These are phyloP conservation scores for Trichopus zeylanicus DNA, from an alignment of 116 monocot species.

Conservation along the genomic window DNA sequence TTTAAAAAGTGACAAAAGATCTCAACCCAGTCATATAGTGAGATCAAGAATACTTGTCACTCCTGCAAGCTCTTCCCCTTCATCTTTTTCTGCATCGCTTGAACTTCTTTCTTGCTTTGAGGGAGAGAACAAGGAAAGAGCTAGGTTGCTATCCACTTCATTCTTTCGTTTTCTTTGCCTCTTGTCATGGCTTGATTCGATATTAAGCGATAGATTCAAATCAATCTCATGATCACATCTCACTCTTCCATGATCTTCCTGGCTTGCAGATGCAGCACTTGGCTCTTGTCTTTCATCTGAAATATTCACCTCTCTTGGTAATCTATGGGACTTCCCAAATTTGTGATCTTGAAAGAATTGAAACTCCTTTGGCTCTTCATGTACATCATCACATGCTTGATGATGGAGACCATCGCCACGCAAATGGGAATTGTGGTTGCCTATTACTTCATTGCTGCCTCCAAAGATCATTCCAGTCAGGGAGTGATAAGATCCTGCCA, in stretches of 20 bases:
- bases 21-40: conserved; percentile 13
- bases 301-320: too few species aligned
- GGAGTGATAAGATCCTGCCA: too few species aligned
- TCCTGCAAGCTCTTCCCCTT: not conserved
- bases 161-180: conserved; percentile 14
- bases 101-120: not conserved
- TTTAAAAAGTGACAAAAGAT: conserved; percentile 30
- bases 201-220: conserved; percentile 21
- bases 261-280: not conserved
- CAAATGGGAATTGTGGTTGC: not conserved
- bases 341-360: not conserved
- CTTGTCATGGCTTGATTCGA: conserved; percentile 11
- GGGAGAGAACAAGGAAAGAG: conserved; percentile 16
- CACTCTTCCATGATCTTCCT: not conserved
- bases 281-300: too few species aligned
- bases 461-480: not conserved
- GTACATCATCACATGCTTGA: not conserved
- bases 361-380: not conserved
- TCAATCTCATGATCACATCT: not conserved
- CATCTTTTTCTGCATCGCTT: not conserved
- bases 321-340: too few species aligned
- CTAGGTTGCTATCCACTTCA: conserved; percentile 16
- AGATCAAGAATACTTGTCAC: conserved; percentile 7
- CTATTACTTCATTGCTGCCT: not conserved
- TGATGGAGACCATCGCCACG: not conserved